Base-by-base conservation (phyloP, 805 yeast species). In the Zygosaccharomyces gambellarensis region DNA sequence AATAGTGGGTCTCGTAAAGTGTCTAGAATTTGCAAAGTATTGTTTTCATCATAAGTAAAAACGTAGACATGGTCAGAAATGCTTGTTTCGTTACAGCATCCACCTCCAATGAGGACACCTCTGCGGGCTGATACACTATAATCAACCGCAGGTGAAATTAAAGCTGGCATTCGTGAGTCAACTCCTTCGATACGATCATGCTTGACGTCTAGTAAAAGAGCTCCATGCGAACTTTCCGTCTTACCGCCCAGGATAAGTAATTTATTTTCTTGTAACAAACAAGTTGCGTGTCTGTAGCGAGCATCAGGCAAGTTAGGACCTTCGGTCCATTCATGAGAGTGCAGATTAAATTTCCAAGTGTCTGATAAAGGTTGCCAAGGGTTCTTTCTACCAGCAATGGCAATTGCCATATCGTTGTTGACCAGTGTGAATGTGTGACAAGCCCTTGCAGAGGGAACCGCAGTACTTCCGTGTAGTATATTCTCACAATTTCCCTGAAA, bases 351-450 rank as follows among this genome's bases (percentile, higher is more conserved):
- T 3, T 63, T 45, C 80, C 81, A 80, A 28, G 69, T 60, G 43
- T 79, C 83, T 4, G 57, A 28, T 22, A 78, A 61, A 0, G 71
- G 67, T 8, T 64, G 61, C 2, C 76, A 74, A 0, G 95, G 95
- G 1, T 80, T 73, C 2, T 75, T 66, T 52, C 95, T 73, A 3
- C 95, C 95, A 2, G 94, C 95, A 30, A 79, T 66, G 3, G 84
- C 52, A 1, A 83, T 47, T 0, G 30, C 38, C 22, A 8, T 25
- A 9, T 31, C 36, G 1, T 62, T 60, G 11, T 61, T 55, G 0
- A 77, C 34, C 0, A 59, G 47, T 0, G 78, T 73, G 30, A 80
- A 55, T 0, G 82, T 70, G 57, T 85, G 90, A 51, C 84, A 75
- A 79, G 81, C 76, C 49, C 90, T 71, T 7, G 80, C 71, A 0